Evolutionary conservation across 805 yeast genomes (phyloP), one percentile per base, ranked within the genome.

Genomic region (Spathaspora sp.): DNA sequence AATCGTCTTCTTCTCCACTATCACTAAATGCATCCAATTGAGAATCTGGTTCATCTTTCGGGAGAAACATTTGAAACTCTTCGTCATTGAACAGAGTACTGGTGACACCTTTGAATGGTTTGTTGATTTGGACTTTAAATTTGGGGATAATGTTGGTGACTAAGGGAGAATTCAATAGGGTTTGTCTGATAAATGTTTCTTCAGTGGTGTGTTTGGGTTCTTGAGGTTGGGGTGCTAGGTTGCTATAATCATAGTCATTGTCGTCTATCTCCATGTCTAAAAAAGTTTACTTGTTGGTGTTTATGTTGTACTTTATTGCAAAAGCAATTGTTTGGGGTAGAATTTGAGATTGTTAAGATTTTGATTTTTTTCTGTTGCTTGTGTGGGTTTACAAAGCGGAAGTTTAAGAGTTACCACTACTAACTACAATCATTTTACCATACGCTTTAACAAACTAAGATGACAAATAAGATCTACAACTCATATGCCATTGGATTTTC

Each of bases 151-250:
- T 65, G 17, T 64, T 60, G 23, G 60, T 57, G 28, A 76, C 59
- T 1, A 72, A 60, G 1, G 81, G 78, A 16, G 79, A 71, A 16
- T 68, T 67, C 35, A 74, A 57, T n/a, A 78, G 54, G 11, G 76
- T 73, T 52, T 70, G 68, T 54, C 69, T 70, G 38, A 67, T 50
- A 46, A 60, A 69, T n/a, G 29, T 38, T 9, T 44, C 49, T n/a
- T 50, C 28, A 26, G 14, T 19, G 10, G n/a, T 17, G 2, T n/a
- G 11, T 7, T 29, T 11, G 9, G 35, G 14, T 8, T 18, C 17
- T 23, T 42, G 20, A 5, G 16, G 10, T 12, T 23, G 14, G n/a
- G 38, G 38, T 18, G 23, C 32, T 9, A 47, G 16, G n/a, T 17
- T 14, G 18, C 14, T 16, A 42, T 47, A 18, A 19, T 38, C 47